Percentiles rank a stretch among this genome's conserved stretches.
Evolutionary conservation across 495 filamentous ascomycete genomes (phyloP).

Genomic region (Penicillium waksmanii): DNA sequence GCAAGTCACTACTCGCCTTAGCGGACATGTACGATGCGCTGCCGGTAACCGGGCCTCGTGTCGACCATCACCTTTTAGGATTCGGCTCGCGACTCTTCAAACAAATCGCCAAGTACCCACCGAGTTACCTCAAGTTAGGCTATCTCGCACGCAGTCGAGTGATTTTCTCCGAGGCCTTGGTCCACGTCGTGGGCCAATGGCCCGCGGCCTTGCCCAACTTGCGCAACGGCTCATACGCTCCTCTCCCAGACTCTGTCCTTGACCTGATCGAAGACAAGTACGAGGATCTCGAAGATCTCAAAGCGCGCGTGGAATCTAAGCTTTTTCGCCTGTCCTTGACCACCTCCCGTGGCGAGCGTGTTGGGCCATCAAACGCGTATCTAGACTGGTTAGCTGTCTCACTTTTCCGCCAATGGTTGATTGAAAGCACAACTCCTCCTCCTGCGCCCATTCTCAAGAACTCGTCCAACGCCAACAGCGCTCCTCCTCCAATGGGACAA

Average conservation of each 20-base stretch:
- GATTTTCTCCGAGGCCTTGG: conserved; percentile 86
- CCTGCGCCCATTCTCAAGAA: conserved; percentile 54
- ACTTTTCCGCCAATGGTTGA: conserved; percentile 88
- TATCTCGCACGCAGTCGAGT: conserved; percentile 81
- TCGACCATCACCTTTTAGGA: conserved; percentile 89
- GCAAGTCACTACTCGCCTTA: conserved; percentile 80
- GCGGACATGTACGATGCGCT: conserved; percentile 93
- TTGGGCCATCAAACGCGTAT: conserved; percentile 76
- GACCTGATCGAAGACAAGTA: conserved; percentile 92
- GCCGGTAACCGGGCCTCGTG: conserved; percentile 81
- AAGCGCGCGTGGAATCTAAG: conserved; percentile 68
- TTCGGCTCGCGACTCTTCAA: conserved; percentile 89
- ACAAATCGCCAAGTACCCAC: conserved; percentile 92
- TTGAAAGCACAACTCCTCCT: conserved; percentile 79
- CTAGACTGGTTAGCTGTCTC: conserved; percentile 85
- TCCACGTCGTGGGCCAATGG: conserved; percentile 93
- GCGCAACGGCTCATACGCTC: conserved; percentile 57
- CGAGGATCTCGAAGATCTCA: conserved; percentile 75
- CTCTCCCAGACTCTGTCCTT: conserved; percentile 71
- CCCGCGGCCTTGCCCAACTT: conserved; percentile 77
- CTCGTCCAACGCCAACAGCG: conserved; percentile 23
- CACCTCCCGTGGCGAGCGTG: conserved; percentile 77
- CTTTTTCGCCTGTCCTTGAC: conserved; percentile 81
- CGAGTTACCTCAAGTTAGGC: conserved; percentile 85
- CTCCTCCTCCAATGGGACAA: conserved; percentile 30